A percentile compares a stretch with the other conserved stretches of the same genome.
Conservation (phyloP, 768 basidiomycete genomes). For the Roridomyces roridus region DNA sequence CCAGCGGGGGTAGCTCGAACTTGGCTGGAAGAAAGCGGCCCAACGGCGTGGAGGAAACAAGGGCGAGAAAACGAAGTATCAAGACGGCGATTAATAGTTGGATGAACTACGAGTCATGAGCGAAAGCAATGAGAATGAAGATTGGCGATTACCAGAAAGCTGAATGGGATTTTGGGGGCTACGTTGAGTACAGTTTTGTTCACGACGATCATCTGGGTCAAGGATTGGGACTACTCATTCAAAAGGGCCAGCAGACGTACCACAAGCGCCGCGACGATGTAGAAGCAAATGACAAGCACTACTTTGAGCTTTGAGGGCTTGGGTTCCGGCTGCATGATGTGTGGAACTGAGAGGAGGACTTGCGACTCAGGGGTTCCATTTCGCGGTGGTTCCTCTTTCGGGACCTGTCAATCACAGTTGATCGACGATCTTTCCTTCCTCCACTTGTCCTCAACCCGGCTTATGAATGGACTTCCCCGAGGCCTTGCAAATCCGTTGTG, state of each 20-base stretch:
- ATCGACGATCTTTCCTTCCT: no score
- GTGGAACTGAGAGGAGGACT: no score
- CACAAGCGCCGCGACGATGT: constrained; percentile 59
- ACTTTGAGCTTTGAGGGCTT: constrained; percentile 34
- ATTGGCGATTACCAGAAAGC: constrained; percentile 40
- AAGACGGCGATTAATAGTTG: constrained; percentile 54
- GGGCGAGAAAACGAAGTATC: constrained; percentile 46
- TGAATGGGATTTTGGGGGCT: constrained; percentile 51
- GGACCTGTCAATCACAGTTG: no score
- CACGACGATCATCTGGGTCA: constrained; percentile 16
- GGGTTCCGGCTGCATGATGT: no score
- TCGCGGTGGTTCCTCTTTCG: no score
- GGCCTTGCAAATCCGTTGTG: no score
- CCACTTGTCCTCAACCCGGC: no score
- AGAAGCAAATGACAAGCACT: constrained; percentile 57
- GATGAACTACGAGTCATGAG: constrained; percentile 30
- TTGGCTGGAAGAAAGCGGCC: constrained; percentile 11
- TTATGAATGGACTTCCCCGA: no score
- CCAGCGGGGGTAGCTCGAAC: constrained; percentile 46
- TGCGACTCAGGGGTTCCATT: no score
- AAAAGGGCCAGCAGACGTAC: constrained; percentile 35
- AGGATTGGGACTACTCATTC: no score
- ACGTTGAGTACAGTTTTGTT: constrained; percentile 59
- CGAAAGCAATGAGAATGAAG: not conserved
- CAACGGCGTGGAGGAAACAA: constrained; percentile 27